These are phyloP conservation scores for Clohesyomyces aquaticus DNA, from an alignment of 495 filamentous ascomycete genomes.

Conservation along the genomic window DNA sequence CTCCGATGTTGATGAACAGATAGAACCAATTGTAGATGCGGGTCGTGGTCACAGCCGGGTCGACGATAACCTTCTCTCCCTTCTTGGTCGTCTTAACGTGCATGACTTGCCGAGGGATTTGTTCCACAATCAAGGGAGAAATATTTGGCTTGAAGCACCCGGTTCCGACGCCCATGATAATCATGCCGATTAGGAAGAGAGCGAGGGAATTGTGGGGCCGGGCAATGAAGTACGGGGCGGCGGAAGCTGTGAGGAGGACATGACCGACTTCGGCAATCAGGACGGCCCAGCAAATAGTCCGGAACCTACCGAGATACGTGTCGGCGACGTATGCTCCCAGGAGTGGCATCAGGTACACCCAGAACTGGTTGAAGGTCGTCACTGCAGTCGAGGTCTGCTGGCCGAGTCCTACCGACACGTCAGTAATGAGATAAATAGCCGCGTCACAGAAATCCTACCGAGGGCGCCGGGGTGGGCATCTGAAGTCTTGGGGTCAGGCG, in stretches of 20 bases:
- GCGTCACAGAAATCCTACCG: no score
- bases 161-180: conserved; percentile 68
- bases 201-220: conserved; percentile 57
- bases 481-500: conserved; percentile 34
- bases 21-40: conserved; percentile 69
- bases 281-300: conserved; percentile 65
- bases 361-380: conserved; percentile 73
- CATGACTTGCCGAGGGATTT: conserved; percentile 51
- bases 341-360: conserved; percentile 73
- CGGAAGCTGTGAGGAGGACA: conserved; percentile 65
- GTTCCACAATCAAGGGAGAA: conserved; percentile 63
- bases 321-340: conserved; percentile 74
- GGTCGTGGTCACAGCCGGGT: conserved; percentile 64
- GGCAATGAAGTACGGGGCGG: conserved; percentile 63
- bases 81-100: conserved; percentile 32
- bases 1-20: conserved; percentile 71
- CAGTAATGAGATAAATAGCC: no score
- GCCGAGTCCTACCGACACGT: no score
- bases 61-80: conserved; percentile 63
- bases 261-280: conserved; percentile 66
- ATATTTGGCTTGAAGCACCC: conserved; percentile 70
- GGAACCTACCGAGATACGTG: conserved; percentile 70
- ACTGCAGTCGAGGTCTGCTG: conserved; percentile 68
- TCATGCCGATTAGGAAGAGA: conserved; percentile 64
- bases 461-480: conserved; percentile 66